These are phyloP conservation scores for Sordariomycetes sp. DNA, from an alignment of 2,329 filamentous ascomycete genomes.

Conservation along the genomic window DNA sequence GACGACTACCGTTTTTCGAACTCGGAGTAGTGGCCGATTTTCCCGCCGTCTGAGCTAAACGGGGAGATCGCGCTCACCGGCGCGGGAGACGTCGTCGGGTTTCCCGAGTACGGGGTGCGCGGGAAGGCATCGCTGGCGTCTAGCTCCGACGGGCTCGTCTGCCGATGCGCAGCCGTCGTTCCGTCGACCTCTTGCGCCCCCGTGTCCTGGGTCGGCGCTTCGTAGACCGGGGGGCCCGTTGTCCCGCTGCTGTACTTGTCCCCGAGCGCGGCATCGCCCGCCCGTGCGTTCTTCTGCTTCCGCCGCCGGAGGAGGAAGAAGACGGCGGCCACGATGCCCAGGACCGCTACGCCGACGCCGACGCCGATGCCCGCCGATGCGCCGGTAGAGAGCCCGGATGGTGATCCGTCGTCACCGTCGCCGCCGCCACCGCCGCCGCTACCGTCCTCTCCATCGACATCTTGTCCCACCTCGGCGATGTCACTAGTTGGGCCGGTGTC, in stretches of 20 bases:
- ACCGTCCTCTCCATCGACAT: not conserved
- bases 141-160: not conserved
- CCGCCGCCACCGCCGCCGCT: not conserved
- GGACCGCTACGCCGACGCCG: conserved; percentile 14
- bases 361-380: conserved; percentile 19
- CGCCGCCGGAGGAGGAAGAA: conserved; percentile 18
- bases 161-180: not conserved
- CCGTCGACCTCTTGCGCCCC: not conserved
- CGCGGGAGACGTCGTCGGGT: not conserved
- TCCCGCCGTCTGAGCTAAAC: no score
- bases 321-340: conserved; percentile 11
- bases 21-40: no score
- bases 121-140: not conserved
- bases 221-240: not conserved
- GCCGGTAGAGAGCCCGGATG: conserved; percentile 13
- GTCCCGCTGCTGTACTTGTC: not conserved
- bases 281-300: not conserved
- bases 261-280: not conserved
- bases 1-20: no score
- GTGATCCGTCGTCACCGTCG: not conserved
- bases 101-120: not conserved
- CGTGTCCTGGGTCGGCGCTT: not conserved
- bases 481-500: not conserved
- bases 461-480: not conserved
- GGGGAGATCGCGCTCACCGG: not conserved